phyloP scores from a whole-genome alignment of 768 basidiomycete species.

The Amanita phalloides region DNA sequence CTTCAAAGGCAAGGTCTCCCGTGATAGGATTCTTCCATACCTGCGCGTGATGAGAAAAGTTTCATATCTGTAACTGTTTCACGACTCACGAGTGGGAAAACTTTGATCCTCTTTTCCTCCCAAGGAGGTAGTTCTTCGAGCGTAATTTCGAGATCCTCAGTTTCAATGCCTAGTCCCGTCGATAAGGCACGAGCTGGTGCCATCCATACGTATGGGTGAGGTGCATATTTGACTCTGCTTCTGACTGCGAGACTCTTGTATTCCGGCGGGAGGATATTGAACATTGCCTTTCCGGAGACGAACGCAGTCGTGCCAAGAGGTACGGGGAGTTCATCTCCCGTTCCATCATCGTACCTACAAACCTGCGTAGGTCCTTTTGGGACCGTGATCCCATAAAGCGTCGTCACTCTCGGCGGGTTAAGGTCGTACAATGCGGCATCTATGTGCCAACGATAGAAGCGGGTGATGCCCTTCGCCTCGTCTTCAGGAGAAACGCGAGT shows the following conservation, averaged over 20 bases:
- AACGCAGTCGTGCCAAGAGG: constrained; percentile 86
- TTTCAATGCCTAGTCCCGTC: constrained; percentile 77
- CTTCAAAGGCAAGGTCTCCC: constrained; percentile 75
- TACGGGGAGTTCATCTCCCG: constrained; percentile 72
- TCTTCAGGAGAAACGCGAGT: constrained; percentile 64
- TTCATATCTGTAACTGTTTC: neutral
- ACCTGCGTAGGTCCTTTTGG: constrained; percentile 57
- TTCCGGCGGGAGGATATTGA: constrained; percentile 60
- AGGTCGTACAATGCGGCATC: constrained; percentile 78
- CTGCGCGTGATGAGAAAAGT: constrained; percentile 22
- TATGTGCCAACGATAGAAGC: constrained; percentile 91
- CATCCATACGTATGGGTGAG: constrained; percentile 92
- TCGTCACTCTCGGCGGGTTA: constrained; percentile 75
- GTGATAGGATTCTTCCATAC: constrained; percentile 92
- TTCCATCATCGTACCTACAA: constrained; percentile 76
- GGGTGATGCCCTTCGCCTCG: constrained; percentile 65
- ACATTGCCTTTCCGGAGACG: constrained; percentile 74
- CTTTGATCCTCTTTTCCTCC: constrained; percentile 68
- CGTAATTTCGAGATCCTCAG: constrained; percentile 62
- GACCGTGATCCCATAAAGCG: constrained; percentile 68
- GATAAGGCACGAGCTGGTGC: constrained; percentile 58
- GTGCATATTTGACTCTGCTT: constrained; percentile 64
- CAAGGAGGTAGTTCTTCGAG: constrained; percentile 67
- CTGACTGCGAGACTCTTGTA: constrained; percentile 77
- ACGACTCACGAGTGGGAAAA: constrained; percentile 44